phyloP scores from a whole-genome alignment of 2,329 filamentous ascomycete genomes.

The Calonectria leucothoes region DNA sequence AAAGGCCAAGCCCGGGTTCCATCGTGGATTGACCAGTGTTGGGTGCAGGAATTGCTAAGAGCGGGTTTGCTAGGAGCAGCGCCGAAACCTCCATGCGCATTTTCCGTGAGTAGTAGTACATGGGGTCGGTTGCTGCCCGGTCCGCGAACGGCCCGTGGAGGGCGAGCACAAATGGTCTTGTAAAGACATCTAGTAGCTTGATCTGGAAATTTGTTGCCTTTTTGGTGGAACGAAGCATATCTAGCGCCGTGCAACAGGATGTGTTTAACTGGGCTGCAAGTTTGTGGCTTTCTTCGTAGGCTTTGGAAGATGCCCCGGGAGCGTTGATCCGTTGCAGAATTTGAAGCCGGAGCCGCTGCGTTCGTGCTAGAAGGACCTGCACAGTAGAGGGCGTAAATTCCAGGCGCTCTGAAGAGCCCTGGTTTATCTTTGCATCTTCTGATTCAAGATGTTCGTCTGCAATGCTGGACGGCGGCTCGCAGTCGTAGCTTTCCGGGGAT shows the following conservation, averaged over 20 bases:
- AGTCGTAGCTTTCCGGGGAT: conserved; percentile 56
- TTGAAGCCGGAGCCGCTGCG: conserved; percentile 28
- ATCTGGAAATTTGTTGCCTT: conserved; percentile 23
- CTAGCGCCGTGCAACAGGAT: neutral
- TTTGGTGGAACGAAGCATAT: neutral
- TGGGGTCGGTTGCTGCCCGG: conserved; percentile 49
- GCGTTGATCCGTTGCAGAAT: conserved; percentile 26
- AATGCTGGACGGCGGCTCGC: conserved; percentile 51
- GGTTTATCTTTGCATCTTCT: neutral
- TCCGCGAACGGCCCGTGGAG: conserved; percentile 59
- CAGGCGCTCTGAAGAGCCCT: neutral
- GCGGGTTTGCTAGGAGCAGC: conserved; percentile 5
- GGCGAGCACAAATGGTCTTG: conserved; percentile 44
- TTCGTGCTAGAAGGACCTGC: conserved; percentile 21
- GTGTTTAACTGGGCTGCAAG: conserved; percentile 18
- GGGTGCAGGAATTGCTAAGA: neutral
- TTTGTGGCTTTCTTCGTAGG: conserved; percentile 19
- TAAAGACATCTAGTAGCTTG: conserved; percentile 26
- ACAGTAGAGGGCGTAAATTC: conserved; percentile 11
- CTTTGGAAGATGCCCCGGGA: conserved; percentile 13
- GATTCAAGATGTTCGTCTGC: conserved; percentile 10
- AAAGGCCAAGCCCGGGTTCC: neutral
- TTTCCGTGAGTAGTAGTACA: conserved; percentile 59
- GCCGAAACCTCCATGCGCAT: conserved; percentile 47
- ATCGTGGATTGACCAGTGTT: neutral